A percentile compares a stretch with the other conserved stretches of the same genome.
Conservation (phyloP, 2,329 filamentous ascomycete genomes). For the Aspergillus sp. region DNA sequence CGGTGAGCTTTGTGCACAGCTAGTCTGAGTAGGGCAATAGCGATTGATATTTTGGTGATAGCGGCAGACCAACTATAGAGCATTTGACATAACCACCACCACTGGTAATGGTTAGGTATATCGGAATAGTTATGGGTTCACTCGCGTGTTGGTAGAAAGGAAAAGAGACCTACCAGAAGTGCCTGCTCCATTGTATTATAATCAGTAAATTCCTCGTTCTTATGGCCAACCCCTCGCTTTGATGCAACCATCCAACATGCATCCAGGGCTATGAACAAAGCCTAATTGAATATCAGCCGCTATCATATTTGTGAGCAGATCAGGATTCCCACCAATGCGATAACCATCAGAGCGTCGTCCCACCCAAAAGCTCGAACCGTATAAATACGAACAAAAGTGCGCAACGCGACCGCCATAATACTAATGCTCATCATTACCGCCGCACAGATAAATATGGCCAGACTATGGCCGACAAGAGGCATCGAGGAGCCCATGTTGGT, state of each 20-base stretch:
- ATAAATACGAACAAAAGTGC: constrained; percentile 26
- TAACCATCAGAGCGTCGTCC: constrained; percentile 29
- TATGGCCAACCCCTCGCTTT: constrained; percentile 10
- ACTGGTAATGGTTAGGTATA: constrained; percentile 12
- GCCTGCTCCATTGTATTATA: not conserved
- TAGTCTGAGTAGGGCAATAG: constrained; percentile 55
- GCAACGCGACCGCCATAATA: constrained; percentile 21
- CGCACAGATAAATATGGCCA: constrained; percentile 22
- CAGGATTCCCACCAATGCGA: constrained; percentile 20
- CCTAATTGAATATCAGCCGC: constrained; percentile 4
- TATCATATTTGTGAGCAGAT: not conserved
- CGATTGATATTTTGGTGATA: constrained; percentile 54
- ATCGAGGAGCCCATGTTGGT: constrained; percentile 14
- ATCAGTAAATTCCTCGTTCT: constrained; percentile 5
- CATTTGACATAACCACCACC: constrained; percentile 56
- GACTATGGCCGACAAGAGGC: constrained; percentile 22
- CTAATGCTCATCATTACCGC: constrained; percentile 24
- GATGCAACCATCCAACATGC: constrained; percentile 11
- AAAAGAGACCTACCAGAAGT: constrained; percentile 4
- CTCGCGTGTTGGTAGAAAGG: not conserved
- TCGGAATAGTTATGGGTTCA: not conserved
- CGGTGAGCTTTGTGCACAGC: constrained; percentile 43
- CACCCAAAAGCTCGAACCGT: constrained; percentile 27
- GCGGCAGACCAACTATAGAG: constrained; percentile 51
- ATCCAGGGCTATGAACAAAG: constrained; percentile 5